Percentiles rank a stretch among this genome's conserved stretches.
phyloP scores from a whole-genome alignment of 164 flowering plant genomes.

The Piper betle region DNA sequence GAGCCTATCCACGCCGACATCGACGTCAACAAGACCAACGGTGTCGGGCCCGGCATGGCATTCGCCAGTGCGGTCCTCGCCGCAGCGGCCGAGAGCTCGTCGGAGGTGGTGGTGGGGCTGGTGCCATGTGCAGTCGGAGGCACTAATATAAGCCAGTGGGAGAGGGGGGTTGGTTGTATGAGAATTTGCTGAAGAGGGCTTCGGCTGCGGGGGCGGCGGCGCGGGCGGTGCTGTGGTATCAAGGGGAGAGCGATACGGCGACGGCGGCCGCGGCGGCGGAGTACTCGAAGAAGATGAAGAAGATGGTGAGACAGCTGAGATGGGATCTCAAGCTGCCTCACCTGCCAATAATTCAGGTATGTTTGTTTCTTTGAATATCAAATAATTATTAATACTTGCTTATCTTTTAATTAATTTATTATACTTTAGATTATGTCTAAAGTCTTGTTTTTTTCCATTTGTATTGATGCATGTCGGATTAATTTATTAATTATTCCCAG shows the following conservation, averaged over 20 bases:
- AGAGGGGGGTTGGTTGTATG: constrained; percentile 30
- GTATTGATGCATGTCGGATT: too few species aligned
- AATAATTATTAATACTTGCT: too few species aligned
- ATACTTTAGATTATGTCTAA: background rate
- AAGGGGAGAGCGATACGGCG: constrained; percentile 49
- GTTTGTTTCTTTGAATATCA: background rate
- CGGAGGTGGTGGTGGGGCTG: constrained; percentile 29
- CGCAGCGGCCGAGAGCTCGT: constrained; percentile 14
- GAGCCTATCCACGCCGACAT: constrained; percentile 64
- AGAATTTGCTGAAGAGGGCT: constrained; percentile 33
- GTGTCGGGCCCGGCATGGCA: constrained; percentile 64
- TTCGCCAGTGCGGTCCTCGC: constrained; percentile 25
- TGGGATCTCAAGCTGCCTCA: constrained; percentile 21
- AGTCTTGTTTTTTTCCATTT: too few species aligned
- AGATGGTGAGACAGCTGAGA: constrained; percentile 27
- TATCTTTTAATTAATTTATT: background rate
- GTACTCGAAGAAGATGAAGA: constrained; percentile 26
- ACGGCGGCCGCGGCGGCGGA: constrained; percentile 16
- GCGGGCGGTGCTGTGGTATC: constrained; percentile 50
- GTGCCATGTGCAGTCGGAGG: constrained; percentile 87
- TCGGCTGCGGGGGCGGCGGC: constrained; percentile 20
- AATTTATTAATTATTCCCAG: too few species aligned
- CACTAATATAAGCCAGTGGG: constrained; percentile 57
- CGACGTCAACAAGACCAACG: constrained; percentile 35
- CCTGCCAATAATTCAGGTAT: too few species aligned